Evolutionary conservation across 2,329 filamentous ascomycete species (phyloP).

Genomic region (Neofusicoccum kwambonambiense): DNA sequence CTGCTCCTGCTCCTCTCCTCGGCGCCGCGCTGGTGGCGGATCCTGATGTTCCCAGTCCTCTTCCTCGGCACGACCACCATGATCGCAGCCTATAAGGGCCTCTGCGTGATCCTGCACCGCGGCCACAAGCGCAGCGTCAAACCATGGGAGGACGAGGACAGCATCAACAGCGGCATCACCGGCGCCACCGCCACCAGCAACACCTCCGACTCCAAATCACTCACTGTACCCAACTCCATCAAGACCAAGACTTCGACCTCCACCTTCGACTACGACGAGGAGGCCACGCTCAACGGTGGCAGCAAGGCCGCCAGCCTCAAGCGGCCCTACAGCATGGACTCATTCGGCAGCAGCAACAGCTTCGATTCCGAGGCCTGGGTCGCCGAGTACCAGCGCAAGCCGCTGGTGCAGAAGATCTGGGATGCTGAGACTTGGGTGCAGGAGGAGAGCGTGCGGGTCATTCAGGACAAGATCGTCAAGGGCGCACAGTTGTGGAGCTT

Average conservation of each 20-base stretch:
- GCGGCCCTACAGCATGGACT: slow-evolving; percentile 35
- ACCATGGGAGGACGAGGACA: slow-evolving; percentile 67
- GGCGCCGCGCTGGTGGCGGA: slow-evolving; percentile 63
- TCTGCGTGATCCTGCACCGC: slow-evolving; percentile 74
- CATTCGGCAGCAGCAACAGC: slow-evolving; percentile 51
- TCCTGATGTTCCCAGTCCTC: slow-evolving; percentile 64
- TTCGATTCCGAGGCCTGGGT: slow-evolving; percentile 78
- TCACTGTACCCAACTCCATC: neutral
- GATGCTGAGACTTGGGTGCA: slow-evolving; percentile 76
- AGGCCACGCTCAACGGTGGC: slow-evolving; percentile 16
- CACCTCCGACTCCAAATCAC: neutral
- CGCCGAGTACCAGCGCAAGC: slow-evolving; percentile 67
- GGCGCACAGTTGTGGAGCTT: slow-evolving; percentile 36
- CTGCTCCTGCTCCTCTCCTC: slow-evolving; percentile 66
- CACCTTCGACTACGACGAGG: slow-evolving; percentile 43
- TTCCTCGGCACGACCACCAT: slow-evolving; percentile 69
- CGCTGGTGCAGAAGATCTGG: slow-evolving; percentile 70
- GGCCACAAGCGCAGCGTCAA: slow-evolving; percentile 74
- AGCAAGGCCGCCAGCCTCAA: neutral
- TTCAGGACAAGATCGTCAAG: slow-evolving; percentile 68
- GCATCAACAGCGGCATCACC: slow-evolving; percentile 17
- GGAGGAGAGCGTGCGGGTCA: slow-evolving; percentile 71
- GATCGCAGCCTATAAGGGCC: slow-evolving; percentile 72
- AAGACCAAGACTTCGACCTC: neutral
- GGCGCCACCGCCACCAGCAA: slow-evolving; percentile 9